Conservation (phyloP, 139 green algal species). For the Chlorella sp. region DNA sequence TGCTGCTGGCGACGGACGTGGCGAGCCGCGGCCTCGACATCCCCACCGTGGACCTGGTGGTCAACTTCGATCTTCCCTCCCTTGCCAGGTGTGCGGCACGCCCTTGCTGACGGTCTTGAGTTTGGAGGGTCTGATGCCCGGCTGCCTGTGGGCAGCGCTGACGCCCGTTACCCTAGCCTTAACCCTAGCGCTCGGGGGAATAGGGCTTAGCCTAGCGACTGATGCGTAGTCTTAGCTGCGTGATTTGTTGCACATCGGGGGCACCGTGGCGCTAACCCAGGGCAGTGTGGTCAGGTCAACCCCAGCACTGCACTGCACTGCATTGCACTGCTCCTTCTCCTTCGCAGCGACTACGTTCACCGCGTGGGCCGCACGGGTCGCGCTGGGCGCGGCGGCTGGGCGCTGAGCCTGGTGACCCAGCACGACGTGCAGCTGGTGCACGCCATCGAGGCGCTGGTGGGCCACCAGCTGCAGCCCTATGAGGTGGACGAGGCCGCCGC, state of each 20-base stretch:
- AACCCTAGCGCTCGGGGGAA: too few relatives aligned
- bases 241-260: too few relatives aligned
- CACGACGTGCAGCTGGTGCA: conserved; percentile 79
- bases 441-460: conserved; percentile 52
- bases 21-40: conserved; percentile 94
- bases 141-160: too few relatives aligned
- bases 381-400: conserved; percentile 55
- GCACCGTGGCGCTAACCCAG: too few relatives aligned
- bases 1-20: conserved; percentile 90
- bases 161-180: too few relatives aligned
- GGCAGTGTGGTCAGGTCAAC: too few relatives aligned
- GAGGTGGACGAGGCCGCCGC: conserved; percentile 62
- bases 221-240: too few relatives aligned
- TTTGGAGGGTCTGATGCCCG: too few relatives aligned
- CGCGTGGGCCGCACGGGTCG: conserved; percentile 36
- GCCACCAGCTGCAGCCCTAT: conserved; percentile 50
- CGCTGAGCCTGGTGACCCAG: conserved; percentile 85
- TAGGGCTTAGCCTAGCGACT: too few relatives aligned
- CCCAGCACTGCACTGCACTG: too few relatives aligned
- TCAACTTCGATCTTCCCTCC: conserved; percentile 91
- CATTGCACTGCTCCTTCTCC: background rate
- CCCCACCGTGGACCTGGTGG: conserved; percentile 83
- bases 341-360: conserved; percentile 78
- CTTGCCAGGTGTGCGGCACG: conserved; percentile 21
- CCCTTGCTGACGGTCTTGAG: too few relatives aligned